Evolutionary conservation across 257 asterid species (phyloP), one percentile per base, ranked within the genome.

Genomic region (Solanum tarapatanum): DNA sequence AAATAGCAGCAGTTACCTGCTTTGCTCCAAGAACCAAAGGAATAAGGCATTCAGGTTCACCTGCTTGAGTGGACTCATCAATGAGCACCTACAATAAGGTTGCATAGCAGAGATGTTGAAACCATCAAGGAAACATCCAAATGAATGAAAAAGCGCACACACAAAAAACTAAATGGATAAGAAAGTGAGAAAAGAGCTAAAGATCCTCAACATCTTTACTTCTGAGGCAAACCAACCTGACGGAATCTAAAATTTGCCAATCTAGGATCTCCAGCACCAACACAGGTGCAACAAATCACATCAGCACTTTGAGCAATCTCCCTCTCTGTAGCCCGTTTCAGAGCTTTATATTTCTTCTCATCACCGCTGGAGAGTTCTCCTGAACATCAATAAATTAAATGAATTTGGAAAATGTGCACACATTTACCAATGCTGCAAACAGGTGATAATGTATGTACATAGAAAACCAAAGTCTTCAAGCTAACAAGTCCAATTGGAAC

Each of bases 251-350:
- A 97, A 92, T 97, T 96, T 76, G 98, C 93, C 89, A 97, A 86
- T 85, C 99, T 97, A 87, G 98, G 99, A 92, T 97, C 99, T 90
- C 99, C 99, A 85, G 99, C 99, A 83, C 99, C 99, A 86, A 97
- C 99, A 60, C 99, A 96, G 33, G 99, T 97, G 90, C 99, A 97
- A 82, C 99, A 97, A 89, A 97, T 97, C 89, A 97, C 99, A 92
- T 97, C 99, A 90, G 99, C 99, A 91, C 99, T 97, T 93, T 96
- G 99, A 87, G 96, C 92, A 91, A 97, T 97, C 94, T 97, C 99
- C 93, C 98, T 94, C 93, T 96, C 99, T 82, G 99, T 97, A 64
- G 98, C 98, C 91, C 99, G 94, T 90, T 96, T 96, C 89, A 95
- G 91, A 75, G 98, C 93, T 93, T 97, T 97, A 89, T 94, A 96